Evolutionary conservation across 805 yeast genomes (phyloP), one percentile per base, ranked within the genome.

Genomic region (Candida montana): DNA sequence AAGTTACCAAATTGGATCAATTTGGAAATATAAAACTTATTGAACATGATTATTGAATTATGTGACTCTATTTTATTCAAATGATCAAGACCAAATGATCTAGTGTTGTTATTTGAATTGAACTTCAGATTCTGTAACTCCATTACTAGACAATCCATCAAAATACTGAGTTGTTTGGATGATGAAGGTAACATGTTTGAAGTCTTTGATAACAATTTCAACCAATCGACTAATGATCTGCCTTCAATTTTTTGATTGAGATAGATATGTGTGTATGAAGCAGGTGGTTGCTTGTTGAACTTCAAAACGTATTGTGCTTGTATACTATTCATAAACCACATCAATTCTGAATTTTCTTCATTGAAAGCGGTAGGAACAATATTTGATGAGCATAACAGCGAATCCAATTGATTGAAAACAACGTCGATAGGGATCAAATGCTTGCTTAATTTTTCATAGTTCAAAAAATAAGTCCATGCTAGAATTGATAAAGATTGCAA

Each of bases 41-140:
- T 75, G 8, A 74, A 67, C 49, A 75, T 62, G 13, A 77, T 75
- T 16, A 76, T 70, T 1, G 79, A 66, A 52, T 75, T 75, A 47
- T 77, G 82, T 9, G 77, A 54, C 21, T 64, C 62, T 45, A 69
- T 65, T 37, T 66, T 66, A 47, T 66, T 61, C 20, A 57, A 52
- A 4, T 34, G 29, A 26, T 26, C 13, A 26, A 13, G 13, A 8
- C 6, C 11, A 8, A 5, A 24, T 17, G 20, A 24, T 13, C 12
- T 12, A 37, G 24, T 21, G 9, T 57, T 57, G 4, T 58, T 42
- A 5, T 17, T 36, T 16, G 26, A 39, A 15, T 46, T 44, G 26
- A 48, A 48, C 17, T 52, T 49, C 8, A 55, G 27, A 8, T 46
- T 31, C 31, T 61, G 64, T 2, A 61, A 35, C 38, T 61, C 65